phyloP scores from a whole-genome alignment of 2,329 filamentous ascomycete genomes.

The Fusarium annulatum region DNA sequence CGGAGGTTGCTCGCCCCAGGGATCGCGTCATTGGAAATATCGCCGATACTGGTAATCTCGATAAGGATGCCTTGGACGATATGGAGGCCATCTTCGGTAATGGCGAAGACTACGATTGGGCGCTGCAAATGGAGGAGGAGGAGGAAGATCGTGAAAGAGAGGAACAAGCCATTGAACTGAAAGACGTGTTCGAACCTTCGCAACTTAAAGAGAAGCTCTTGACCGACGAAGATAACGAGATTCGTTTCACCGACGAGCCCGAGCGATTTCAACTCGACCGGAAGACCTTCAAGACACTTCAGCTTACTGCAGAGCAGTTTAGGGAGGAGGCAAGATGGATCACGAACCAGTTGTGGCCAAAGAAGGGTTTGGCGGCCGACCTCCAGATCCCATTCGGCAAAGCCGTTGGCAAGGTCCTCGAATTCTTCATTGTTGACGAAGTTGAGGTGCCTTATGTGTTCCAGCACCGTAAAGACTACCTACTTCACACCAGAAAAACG shows the following conservation, averaged over 20 bases:
- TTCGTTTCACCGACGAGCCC: conserved; percentile 88
- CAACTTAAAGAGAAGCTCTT: conserved; percentile 94
- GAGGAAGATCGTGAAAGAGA: conserved; percentile 82
- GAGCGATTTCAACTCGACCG: conserved; percentile 94
- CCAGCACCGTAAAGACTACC: conserved; percentile 96
- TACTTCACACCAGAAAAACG: conserved; percentile 86
- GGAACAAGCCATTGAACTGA: conserved; percentile 88
- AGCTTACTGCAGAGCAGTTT: conserved; percentile 85
- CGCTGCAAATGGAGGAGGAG: conserved; percentile 86
- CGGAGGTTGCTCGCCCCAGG: conserved; percentile 86
- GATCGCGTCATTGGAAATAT: conserved; percentile 75
- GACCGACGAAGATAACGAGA: conserved; percentile 93
- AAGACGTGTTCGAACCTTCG: conserved; percentile 97
- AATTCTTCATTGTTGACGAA: conserved; percentile 94
- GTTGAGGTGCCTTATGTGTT: conserved; percentile 98
- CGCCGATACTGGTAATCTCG: conserved; percentile 84
- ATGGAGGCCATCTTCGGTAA: conserved; percentile 97
- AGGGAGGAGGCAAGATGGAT: conserved; percentile 94
- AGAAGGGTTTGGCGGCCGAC: conserved; percentile 79
- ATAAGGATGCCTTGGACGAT: conserved; percentile 93
- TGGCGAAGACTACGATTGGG: conserved; percentile 96
- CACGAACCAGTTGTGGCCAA: conserved; percentile 86
- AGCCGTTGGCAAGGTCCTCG: conserved; percentile 89
- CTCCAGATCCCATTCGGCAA: conserved; percentile 86
- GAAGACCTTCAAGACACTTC: conserved; percentile 85